Evolutionary conservation across 257 asterid genomes (phyloP).

Genomic region (Solanum tarijense): DNA sequence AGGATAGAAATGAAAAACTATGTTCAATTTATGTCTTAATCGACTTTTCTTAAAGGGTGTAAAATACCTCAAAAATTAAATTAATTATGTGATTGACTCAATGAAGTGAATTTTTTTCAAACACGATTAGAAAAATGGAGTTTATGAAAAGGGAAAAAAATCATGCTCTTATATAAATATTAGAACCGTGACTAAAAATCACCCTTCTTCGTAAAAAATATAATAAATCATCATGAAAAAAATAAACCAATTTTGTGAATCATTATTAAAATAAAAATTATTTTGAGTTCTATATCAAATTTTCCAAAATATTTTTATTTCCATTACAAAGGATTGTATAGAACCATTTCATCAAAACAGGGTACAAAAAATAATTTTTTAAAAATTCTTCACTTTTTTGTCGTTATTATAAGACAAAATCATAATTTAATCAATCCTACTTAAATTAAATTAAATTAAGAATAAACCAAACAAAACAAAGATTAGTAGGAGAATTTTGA

Average conservation of each 20-base stretch:
- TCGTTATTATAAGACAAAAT: neutral
- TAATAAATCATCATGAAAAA: neutral
- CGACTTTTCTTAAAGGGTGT: too few species aligned
- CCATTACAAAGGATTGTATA: neutral
- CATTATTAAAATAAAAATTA: neutral
- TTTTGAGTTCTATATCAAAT: neutral
- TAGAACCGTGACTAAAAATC: neutral
- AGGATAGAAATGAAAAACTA: too few species aligned
- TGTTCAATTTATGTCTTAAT: too few species aligned
- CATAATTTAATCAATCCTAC: neutral
- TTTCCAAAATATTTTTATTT: neutral
- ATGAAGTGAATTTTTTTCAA: too few species aligned
- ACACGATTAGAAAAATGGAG: too few species aligned
- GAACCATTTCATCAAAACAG: neutral
- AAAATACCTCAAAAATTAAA: too few species aligned
- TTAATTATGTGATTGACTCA: neutral
- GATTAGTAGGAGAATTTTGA: neutral
- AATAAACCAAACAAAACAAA: neutral
- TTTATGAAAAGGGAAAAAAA: neutral
- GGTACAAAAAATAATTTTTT: neutral
- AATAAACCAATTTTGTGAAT: neutral
- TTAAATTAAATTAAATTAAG: neutral
- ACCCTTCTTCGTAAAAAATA: neutral
- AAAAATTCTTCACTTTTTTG: neutral
- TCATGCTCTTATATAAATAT: neutral